Evolutionary conservation across 148 eudicot species (phyloP), one percentile per base, ranked within the genome.

Genomic region (Nepenthes gracilis): DNA sequence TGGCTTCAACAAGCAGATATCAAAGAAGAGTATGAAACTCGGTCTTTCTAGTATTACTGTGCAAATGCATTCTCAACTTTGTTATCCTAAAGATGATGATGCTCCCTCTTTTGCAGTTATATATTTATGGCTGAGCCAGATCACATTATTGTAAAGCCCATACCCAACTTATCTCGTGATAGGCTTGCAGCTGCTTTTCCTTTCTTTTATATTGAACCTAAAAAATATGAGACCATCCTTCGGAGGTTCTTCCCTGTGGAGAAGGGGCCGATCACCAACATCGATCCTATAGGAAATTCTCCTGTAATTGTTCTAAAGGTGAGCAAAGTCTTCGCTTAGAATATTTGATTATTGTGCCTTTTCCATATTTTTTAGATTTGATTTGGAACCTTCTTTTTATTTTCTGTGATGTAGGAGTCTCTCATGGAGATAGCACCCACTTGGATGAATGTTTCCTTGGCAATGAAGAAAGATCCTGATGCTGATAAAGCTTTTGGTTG

Each of bases 41-140:
- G 36, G 40, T 36, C 54, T 66, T 33, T 58, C 52, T 66, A 40
- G 6, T 47, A 63, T 53, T 54, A 23, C 15, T 40, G 6, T 43
- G 12, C 12, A 55, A 55, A 40, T 63, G 35, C 45, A 47, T 55
- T 10, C 37, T 23, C 54, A 43, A 49, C 72, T 43, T 54, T 54
- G 15, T 15, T 50, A 34, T 38, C 6, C 53, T 54, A 52, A 55
- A 59, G 23, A 23, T 23, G 23, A 10, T 47, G 45, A 54, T 32
- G 34, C 37, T 6, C 33, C 51, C 33, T 35, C n/a, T 6, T 36
- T 49, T 61, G 55, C 85, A 92, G 98, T 72, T 93, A 93, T 72
- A 89, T 93, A 73, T 80, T 93, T 69, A 93, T 93, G 99, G 70
- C 99, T 43, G 99, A 93, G 79, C 99, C 99, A 58, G 99, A 93